Base-by-base conservation (phyloP, 2,329 filamentous ascomycete species). In the Cladosporium velox region DNA sequence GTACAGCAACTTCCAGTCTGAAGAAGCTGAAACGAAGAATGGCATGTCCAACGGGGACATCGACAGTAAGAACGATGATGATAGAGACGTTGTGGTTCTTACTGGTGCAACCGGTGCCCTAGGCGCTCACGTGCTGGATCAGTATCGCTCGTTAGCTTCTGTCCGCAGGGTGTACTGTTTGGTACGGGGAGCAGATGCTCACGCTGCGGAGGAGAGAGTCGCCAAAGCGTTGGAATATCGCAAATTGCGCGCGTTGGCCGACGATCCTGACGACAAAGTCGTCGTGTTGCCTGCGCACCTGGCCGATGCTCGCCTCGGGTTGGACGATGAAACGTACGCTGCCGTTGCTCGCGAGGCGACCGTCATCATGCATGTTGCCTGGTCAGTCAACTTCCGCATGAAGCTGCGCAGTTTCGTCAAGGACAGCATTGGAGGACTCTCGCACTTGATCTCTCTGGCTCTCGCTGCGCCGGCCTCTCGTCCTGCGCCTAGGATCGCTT, bases 341-440 rank as follows among this genome's bases (percentile, higher is more conserved):
- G 67, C 73, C 2, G 72, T 88, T 1, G 77, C 78, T 0, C 68
- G 69, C 3, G 77, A 83, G 65, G 76, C 80, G 1, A 85, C 83
- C 1, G 74, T 82, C 2, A 79, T 91, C 21, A 82, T 91, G 64
- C 87, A 90, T 72, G 80, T 87, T 8, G 87, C 87, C 24, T 90
- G 88, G 88, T 81, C 84, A 1, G 88, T 90, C 21, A 89, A 90
- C 75, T 90, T 90, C 77, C 84, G 82, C 30, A 78, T 87, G 63
- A 81, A 82, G 4, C 78, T 90, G 1, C 76, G 76, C 47, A 85
- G 82, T 67, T 90, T 89, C 70, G 81, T 81, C 58, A 79, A 79
- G 47, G 82, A 85, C 67, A 83, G 84, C 68, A 82, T 88, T 35
- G 76, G 78, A 4, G 79, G 82, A 2, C 75, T 86, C 12, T 76